Conservation (phyloP, 805 yeast species). For the Cyberlindnera euphorbiae region DNA sequence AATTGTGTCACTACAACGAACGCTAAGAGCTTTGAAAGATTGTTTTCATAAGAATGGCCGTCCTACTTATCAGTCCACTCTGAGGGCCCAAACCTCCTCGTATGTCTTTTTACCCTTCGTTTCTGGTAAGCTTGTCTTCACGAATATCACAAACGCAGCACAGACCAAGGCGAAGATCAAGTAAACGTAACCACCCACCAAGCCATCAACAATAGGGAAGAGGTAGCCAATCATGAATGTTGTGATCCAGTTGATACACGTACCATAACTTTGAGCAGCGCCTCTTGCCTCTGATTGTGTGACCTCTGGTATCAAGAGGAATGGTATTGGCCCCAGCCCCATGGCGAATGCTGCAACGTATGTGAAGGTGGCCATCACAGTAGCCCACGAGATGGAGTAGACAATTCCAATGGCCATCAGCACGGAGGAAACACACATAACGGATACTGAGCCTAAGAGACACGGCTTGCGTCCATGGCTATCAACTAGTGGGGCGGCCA, state of each 20-base stretch:
- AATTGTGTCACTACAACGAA: no score
- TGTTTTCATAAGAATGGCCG: no score
- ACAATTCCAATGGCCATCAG: constrained; percentile 65
- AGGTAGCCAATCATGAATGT: constrained; percentile 76
- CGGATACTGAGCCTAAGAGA: constrained; percentile 55
- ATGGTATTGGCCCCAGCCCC: constrained; percentile 96
- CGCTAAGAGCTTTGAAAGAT: no score
- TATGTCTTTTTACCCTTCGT: constrained; percentile 62
- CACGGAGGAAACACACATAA: constrained; percentile 65
- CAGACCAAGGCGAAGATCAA: constrained; percentile 63
- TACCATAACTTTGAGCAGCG: constrained; percentile 89
- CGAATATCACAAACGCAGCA: constrained; percentile 42
- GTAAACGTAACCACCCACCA: constrained; percentile 77
- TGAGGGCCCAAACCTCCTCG: constrained; percentile 60
- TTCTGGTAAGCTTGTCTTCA: constrained; percentile 57
- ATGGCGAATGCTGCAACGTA: constrained; percentile 85
- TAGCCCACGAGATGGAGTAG: constrained; percentile 37
- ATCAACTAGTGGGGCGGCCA: constrained; percentile 75
- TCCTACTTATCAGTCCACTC: constrained; percentile 24
- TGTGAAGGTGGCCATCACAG: constrained; percentile 60
- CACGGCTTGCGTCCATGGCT: constrained; percentile 69
- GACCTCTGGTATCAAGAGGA: constrained; percentile 82
- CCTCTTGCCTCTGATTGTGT: constrained; percentile 77
- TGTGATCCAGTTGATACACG: constrained; percentile 85
- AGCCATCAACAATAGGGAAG: constrained; percentile 67